These are phyloP conservation scores for Exophiala oligosperma DNA, from an alignment of 2,329 filamentous ascomycete genomes.

Conservation along the genomic window DNA sequence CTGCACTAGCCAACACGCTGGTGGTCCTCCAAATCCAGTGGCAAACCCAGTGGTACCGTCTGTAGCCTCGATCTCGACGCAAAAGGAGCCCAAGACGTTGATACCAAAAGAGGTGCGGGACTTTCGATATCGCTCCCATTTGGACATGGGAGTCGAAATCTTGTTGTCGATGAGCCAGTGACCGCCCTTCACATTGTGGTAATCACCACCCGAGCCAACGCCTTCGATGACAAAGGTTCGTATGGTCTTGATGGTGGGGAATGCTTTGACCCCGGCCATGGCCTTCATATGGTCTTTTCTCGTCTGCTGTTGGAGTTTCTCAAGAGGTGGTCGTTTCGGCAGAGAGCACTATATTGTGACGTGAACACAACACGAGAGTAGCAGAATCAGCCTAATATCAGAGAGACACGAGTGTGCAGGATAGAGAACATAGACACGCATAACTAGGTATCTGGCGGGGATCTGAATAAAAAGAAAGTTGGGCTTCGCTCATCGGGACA, in stretches of 20 bases:
- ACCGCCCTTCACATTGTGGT: constrained; percentile 74
- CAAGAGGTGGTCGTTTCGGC: neutral
- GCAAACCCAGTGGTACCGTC: constrained; percentile 94
- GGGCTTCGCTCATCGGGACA: constrained; percentile 17
- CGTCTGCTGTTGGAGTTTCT: neutral
- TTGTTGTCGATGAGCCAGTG: constrained; percentile 86
- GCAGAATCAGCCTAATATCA: neutral
- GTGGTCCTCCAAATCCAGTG: constrained; percentile 89
- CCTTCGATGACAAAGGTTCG: constrained; percentile 49
- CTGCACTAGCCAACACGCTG: constrained; percentile 89
- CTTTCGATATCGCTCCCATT: constrained; percentile 82
- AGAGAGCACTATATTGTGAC: neutral
- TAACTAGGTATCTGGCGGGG: neutral
- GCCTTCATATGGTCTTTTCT: neutral
- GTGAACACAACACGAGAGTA: neutral
- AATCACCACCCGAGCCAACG: constrained; percentile 55
- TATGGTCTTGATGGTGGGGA: constrained; percentile 47
- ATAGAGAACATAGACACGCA: neutral
- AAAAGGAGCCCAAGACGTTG: constrained; percentile 90
- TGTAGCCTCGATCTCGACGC: constrained; percentile 81
- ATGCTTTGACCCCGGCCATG: constrained; percentile 30
- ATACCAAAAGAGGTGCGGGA: constrained; percentile 93
- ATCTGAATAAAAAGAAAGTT: neutral
- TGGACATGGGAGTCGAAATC: constrained; percentile 89
- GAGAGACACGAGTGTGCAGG: neutral